Conservation (phyloP, 768 basidiomycete genomes). For the Pseudohyphozyma bogoriensis region DNA sequence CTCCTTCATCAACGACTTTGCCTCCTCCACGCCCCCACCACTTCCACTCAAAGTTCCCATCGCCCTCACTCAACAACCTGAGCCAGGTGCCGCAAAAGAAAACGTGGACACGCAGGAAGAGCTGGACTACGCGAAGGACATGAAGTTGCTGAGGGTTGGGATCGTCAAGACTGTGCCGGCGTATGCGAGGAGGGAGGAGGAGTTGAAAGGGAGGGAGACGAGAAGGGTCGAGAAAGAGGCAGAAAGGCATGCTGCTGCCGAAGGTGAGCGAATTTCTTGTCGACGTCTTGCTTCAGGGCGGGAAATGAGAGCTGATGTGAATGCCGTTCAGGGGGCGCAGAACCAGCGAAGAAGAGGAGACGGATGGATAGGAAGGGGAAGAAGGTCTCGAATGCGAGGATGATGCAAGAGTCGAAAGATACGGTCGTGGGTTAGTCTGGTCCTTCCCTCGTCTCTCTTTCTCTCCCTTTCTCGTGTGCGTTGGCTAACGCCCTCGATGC, state of each 20-base stretch:
- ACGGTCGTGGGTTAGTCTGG: neutral
- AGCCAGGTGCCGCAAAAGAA: neutral
- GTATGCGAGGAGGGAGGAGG: constrained; percentile 18
- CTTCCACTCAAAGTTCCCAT: constrained; percentile 40
- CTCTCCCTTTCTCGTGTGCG: neutral
- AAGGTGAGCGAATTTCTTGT: neutral
- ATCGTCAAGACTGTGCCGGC: constrained; percentile 43
- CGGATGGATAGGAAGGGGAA: neutral
- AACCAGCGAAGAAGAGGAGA: constrained; percentile 5
- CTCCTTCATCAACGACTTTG: constrained; percentile 63
- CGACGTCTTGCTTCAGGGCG: neutral
- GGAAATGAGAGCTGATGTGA: neutral
- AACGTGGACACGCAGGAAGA: constrained; percentile 72
- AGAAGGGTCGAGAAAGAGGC: neutral
- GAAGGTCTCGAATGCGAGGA: constrained; percentile 2
- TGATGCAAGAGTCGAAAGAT: neutral
- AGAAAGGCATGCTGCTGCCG: neutral
- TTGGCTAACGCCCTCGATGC: neutral
- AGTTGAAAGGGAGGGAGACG: neutral
- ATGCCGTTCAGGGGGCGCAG: neutral
- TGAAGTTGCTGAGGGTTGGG: constrained; percentile 59
- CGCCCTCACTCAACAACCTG: neutral
- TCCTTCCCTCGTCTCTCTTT: neutral
- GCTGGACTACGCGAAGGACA: constrained; percentile 62
- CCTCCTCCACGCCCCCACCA: constrained; percentile 42